phyloP scores from a whole-genome alignment of 2,329 filamentous ascomycete genomes.

The Eutypella sp. region DNA sequence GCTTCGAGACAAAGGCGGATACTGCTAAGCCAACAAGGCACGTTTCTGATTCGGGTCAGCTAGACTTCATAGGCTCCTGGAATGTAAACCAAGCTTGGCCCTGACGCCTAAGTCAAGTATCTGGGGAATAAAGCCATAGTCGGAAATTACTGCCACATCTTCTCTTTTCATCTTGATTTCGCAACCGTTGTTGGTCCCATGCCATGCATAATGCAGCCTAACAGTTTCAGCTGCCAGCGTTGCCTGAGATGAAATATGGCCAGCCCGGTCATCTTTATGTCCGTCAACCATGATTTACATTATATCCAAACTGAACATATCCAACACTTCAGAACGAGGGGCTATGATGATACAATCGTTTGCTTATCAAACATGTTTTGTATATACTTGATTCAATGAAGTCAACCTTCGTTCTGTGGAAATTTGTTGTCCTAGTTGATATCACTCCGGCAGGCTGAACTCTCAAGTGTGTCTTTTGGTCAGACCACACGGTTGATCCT shows the following conservation, averaged over 20 bases:
- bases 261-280: no score
- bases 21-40: constrained; percentile 7
- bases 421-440: no score
- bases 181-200: not conserved
- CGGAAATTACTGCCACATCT: not conserved
- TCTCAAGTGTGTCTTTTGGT: no score
- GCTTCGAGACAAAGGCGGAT: constrained; percentile 11
- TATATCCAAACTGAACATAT: no score
- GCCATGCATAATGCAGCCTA: not conserved
- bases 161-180: not conserved
- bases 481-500: no score
- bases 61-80: constrained; percentile 15
- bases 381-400: no score
- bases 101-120: constrained; percentile 2
- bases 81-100: constrained; percentile 14
- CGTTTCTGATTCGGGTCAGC: constrained; percentile 18
- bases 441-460: no score
- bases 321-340: not conserved
- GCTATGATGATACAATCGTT: not conserved
- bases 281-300: no score
- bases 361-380: no score
- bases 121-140: not conserved
- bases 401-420: no score
- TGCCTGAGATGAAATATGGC: no score
- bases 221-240: not conserved